Evolutionary conservation across 1,284 basidiomycete genomes (phyloP).

Genomic region (Psilocybe mexicana): DNA sequence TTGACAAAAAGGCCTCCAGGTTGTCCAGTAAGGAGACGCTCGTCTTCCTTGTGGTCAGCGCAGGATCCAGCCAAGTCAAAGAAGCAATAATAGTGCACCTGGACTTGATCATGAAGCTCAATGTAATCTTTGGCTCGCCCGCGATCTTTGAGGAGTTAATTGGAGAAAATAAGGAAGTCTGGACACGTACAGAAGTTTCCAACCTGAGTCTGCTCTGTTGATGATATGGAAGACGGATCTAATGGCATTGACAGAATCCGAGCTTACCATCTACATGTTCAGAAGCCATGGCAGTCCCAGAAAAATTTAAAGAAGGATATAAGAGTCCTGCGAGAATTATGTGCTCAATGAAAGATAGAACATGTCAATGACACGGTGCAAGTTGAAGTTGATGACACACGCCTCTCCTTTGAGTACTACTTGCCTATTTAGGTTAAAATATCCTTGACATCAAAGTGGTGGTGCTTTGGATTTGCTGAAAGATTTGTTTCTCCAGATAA

Average conservation of each 20-base stretch:
- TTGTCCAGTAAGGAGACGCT: slow-evolving; percentile 80
- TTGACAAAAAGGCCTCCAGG: slow-evolving; percentile 88
- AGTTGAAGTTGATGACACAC: not conserved
- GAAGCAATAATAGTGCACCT: slow-evolving; percentile 32
- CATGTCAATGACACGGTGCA: not conserved
- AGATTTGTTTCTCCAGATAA: no score
- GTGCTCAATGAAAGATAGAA: not conserved
- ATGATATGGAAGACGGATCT: not conserved
- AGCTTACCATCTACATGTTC: slow-evolving; percentile 15
- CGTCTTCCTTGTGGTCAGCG: slow-evolving; percentile 45
- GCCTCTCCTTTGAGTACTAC: slow-evolving; percentile 15
- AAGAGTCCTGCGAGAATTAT: not conserved
- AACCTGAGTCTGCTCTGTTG: slow-evolving; percentile 18
- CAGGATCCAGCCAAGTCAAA: not conserved
- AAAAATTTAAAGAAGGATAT: not conserved
- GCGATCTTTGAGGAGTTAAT: slow-evolving; percentile 33
- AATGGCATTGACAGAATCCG: not conserved
- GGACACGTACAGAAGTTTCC: slow-evolving; percentile 23
- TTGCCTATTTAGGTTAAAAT: slow-evolving; percentile 15
- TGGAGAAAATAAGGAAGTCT: not conserved
- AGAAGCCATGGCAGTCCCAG: slow-evolving; percentile 9
- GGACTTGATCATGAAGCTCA: slow-evolving; percentile 82
- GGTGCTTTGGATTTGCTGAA: not conserved
- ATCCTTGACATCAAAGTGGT: not conserved
- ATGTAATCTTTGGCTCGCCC: slow-evolving; percentile 71